Conservation (phyloP, 768 basidiomycete species). For the Hericium alpestre region DNA sequence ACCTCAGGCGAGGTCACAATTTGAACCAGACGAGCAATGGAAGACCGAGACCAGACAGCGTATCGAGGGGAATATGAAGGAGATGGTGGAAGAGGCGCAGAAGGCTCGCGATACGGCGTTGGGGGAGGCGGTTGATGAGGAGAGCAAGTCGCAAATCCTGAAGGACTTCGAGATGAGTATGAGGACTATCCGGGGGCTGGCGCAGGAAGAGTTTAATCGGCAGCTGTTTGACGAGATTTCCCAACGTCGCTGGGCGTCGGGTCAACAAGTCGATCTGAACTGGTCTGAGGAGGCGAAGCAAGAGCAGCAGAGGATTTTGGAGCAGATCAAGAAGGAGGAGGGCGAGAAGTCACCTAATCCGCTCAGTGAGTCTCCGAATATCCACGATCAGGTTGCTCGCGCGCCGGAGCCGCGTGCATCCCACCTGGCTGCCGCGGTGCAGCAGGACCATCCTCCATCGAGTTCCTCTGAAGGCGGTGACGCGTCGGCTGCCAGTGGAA, state of each 20-base stretch:
- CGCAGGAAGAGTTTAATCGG: constrained; percentile 10
- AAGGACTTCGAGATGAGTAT: constrained; percentile 9
- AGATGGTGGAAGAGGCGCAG: constrained; percentile 10
- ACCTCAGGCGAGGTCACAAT: not conserved
- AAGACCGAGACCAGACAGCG: constrained; percentile 8
- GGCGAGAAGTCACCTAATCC: not conserved
- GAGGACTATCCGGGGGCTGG: constrained; percentile 6
- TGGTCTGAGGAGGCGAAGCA: constrained; percentile 12
- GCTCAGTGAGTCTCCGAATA: not conserved
- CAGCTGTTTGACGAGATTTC: constrained; percentile 6
- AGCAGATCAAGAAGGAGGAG: constrained; percentile 7
- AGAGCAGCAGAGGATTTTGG: constrained; percentile 13
- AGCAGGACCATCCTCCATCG: not conserved
- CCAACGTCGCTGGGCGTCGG: constrained; percentile 11
- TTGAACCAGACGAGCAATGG: constrained; percentile 12
- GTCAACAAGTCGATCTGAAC: not conserved
- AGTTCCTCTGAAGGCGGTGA: too few species aligned
- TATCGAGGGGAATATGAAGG: constrained; percentile 7
- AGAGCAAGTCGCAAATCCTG: constrained; percentile 1
- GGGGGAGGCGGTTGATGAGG: not conserved
- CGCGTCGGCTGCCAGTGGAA: too few species aligned
- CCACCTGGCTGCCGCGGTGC: not conserved
- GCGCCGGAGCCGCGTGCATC: not conserved
- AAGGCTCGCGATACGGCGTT: constrained; percentile 4
- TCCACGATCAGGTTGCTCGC: not conserved